Percentiles rank a stretch among this genome's conserved stretches.
These are phyloP conservation scores for Pleurotus tuber-regium DNA, from an alignment of 768 basidiomycete genomes.

Conservation along the genomic window DNA sequence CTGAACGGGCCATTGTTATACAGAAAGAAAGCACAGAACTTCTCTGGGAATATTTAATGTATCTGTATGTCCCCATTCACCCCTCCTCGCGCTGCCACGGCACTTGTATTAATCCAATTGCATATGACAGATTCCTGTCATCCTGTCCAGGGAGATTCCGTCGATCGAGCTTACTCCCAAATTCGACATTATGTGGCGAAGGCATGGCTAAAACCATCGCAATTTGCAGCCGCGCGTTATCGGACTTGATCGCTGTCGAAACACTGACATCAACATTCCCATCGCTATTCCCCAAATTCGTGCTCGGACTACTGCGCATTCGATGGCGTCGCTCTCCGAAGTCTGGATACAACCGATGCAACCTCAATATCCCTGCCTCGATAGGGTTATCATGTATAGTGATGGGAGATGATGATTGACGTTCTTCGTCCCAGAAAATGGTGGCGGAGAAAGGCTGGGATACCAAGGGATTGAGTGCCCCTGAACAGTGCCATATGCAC, in stretches of 20 bases:
- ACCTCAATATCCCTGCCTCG: background rate
- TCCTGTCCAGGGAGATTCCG: background rate
- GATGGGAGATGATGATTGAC: slow-evolving; percentile 4
- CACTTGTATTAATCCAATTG: slow-evolving; percentile 34
- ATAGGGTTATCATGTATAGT: background rate
- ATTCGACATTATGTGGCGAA: slow-evolving; percentile 16
- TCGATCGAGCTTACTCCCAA: slow-evolving; percentile 10
- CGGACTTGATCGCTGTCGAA: background rate
- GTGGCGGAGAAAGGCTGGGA: slow-evolving; percentile 9
- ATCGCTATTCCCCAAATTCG: background rate
- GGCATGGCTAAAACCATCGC: slow-evolving; percentile 44
- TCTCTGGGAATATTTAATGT: background rate
- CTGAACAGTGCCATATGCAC: slow-evolving; percentile 1
- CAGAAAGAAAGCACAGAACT: too few relatives aligned
- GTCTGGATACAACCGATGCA: background rate
- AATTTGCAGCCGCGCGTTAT: slow-evolving; percentile 26
- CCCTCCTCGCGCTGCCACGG: slow-evolving; percentile 21
- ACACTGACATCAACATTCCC: background rate
- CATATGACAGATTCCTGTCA: slow-evolving; percentile 19
- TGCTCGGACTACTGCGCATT: background rate
- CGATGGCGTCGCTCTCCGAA: background rate
- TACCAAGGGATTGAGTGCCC: background rate
- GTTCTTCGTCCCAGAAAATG: slow-evolving; percentile 2
- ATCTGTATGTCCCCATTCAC: background rate
- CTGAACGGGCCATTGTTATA: background rate